Base-by-base conservation (phyloP, 1,284 basidiomycete species). In the Retiboletus fuscus region DNA sequence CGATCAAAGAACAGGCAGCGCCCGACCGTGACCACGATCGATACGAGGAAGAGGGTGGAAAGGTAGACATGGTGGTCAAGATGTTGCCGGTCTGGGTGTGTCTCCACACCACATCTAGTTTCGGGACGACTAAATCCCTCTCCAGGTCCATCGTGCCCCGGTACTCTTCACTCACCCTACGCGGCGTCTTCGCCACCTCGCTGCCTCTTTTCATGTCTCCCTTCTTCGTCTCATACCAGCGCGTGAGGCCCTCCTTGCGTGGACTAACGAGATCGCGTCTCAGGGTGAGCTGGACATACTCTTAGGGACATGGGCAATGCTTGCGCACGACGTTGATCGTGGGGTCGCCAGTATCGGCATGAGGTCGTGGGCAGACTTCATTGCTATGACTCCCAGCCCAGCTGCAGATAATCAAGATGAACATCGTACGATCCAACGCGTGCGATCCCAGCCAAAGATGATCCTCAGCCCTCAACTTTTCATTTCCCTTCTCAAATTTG, bases 21-120 rank as follows among this genome's bases (percentile, higher is more conserved):
- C 84, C 46, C 82, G 83, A 61, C 85, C 87, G 43, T 83, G 53
- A 87, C 72, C 44, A 53, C n/a, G 65, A 69, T 63, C 61, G 22
- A n/a, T 62, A 72, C 39, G 75, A 69, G 7, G 67, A 69, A 12
- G 51, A 67, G 11, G 61, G 55, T 24, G 85, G 85, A 61, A 78
- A 88, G 67, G 77, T 85, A 64, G 78, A 85, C 77, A 83, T 88
- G 3, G 82, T 95, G 68, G 85, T 87, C 46, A 87, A 90, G 73
- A 91, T 92, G 83, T 76, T 96, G 58, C 96, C 95, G 11, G 95
- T 97, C 71, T 98, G 96, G 96, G 95, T 97, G 79, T 78, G 95
- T 87, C 51, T 64, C 46, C 2, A 47, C 63, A 72, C 53, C 41
- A 64, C 70, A 60, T 65, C 68, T 71, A 7, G 49, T 44, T 69